Percentiles rank a stretch among this genome's conserved stretches.
phyloP scores from a whole-genome alignment of 2,329 filamentous ascomycete genomes.

The Colletotrichum siamense region DNA sequence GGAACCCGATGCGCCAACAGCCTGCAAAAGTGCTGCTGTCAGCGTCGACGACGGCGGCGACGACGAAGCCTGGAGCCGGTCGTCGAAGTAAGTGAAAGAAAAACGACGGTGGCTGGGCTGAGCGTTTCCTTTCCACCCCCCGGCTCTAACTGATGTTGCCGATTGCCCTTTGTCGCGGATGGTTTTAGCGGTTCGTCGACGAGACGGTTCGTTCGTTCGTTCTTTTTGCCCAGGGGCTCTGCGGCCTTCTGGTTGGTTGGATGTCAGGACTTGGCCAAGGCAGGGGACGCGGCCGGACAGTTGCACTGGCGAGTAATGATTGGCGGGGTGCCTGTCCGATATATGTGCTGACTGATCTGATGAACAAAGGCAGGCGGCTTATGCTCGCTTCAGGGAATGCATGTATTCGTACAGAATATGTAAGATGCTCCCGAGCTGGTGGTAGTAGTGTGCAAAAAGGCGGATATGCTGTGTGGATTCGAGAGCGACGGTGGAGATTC shows the following conservation, averaged over 20 bases:
- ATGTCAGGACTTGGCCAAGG: neutral
- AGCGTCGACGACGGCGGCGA: neutral
- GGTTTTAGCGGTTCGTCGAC: neutral
- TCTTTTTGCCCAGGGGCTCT: neutral
- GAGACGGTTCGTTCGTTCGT: neutral
- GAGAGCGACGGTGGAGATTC: neutral
- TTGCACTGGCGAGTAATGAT: slow-evolving; percentile 12
- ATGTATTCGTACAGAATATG: neutral
- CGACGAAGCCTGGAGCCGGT: neutral
- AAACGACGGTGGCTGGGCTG: neutral
- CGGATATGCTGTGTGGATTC: neutral
- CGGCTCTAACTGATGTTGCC: neutral
- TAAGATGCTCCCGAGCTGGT: neutral
- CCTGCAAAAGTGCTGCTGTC: neutral
- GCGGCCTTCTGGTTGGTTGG: neutral
- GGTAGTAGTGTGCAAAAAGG: neutral
- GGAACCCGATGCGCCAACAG: neutral
- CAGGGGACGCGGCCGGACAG: neutral
- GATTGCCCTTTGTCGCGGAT: neutral
- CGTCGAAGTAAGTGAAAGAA: neutral
- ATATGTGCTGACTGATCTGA: neutral
- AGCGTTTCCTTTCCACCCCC: neutral
- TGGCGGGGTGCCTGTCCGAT: neutral
- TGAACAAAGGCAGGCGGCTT: neutral
- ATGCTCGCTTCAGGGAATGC: neutral